A percentile compares a stretch with the other conserved stretches of the same genome.
Conservation (phyloP, 495 filamentous ascomycete genomes). For the Penicillium antarcticum region DNA sequence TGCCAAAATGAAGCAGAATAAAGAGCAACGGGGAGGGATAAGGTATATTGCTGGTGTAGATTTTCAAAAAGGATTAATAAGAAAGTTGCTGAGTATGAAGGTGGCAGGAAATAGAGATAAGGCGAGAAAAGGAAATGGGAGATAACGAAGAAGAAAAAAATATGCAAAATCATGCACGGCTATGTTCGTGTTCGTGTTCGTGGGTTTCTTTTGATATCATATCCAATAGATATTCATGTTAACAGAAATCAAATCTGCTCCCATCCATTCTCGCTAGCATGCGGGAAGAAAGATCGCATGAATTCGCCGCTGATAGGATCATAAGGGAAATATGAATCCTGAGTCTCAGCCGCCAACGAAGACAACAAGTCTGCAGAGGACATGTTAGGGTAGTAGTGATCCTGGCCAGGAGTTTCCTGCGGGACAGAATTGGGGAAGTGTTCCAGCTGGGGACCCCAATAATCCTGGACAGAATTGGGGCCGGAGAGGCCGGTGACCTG, state of each 20-base stretch:
- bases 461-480: not conserved
- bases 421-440: constrained; percentile 1
- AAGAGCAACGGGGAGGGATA: too few species aligned
- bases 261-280: constrained; percentile 24
- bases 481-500: not conserved
- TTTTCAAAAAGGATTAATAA: too few species aligned
- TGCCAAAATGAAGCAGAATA: too few species aligned
- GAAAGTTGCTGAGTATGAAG: too few species aligned
- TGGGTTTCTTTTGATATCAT: too few species aligned
- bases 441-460: constrained; percentile 11
- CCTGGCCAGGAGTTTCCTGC: not conserved
- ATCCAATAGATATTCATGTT: too few species aligned
- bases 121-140: too few species aligned
- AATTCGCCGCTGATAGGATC: constrained; percentile 46
- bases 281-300: constrained; percentile 44
- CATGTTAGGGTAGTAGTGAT: constrained; percentile 3
- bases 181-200: not conserved
- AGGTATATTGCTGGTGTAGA: too few species aligned
- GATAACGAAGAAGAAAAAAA: too few species aligned
- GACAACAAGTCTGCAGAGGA: constrained; percentile 8
- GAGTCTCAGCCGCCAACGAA: constrained; percentile 7
- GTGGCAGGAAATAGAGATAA: too few species aligned
- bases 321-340: constrained; percentile 42
- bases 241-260: not conserved
- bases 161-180: too few species aligned